Base-by-base conservation (phyloP, 768 basidiomycete genomes). In the Mycena pura region DNA sequence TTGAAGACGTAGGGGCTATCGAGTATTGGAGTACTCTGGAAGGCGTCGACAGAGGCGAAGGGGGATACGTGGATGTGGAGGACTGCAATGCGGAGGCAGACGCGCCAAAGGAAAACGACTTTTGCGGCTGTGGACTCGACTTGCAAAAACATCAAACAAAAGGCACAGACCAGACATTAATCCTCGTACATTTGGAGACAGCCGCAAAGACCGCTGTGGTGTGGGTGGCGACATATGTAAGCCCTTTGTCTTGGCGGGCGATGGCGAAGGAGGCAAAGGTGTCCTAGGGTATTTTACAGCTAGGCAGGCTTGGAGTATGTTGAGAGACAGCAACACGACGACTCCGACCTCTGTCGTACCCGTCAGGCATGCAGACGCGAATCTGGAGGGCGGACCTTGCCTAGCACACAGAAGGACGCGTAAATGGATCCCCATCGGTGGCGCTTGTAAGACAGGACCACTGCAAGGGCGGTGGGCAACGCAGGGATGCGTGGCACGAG, bases 261-360 rank as follows among this genome's bases (percentile, higher is more conserved):
- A 76, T 1, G 72, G 56, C 3, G 72, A 53, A 14, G 75, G 71
- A 3, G 78, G 73, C 3, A 73, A 68, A 2, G 77, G 73, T 22
- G 72, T 60, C 19, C 78, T 76, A n/a, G 82, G 82, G 51, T 79
- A 83, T 29, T 76, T 78, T 21, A 83, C 65, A 0, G 81, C 81
- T 58, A 78, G 79, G 2, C 70, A 47, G 2, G 73, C 76, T 64
- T 82, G 76, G 29, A 81, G 36, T 56, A 82, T 70, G 52, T 83
- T 83, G 46, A 79, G 76, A 24, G 67, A 63, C 51, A 80, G 72
- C 22, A 81, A 62, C 2, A 67, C 56, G 6, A 75, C 69, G 14
- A 74, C 46, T 7, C 68, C 69, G 8, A 76, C 73, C 64, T 82
- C 81, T 82, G 49, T 29, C 17, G 17, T 25, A 51, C 6, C 14